phyloP scores from a whole-genome alignment of 495 filamentous ascomycete genomes.

The Durotheca rogersii region DNA sequence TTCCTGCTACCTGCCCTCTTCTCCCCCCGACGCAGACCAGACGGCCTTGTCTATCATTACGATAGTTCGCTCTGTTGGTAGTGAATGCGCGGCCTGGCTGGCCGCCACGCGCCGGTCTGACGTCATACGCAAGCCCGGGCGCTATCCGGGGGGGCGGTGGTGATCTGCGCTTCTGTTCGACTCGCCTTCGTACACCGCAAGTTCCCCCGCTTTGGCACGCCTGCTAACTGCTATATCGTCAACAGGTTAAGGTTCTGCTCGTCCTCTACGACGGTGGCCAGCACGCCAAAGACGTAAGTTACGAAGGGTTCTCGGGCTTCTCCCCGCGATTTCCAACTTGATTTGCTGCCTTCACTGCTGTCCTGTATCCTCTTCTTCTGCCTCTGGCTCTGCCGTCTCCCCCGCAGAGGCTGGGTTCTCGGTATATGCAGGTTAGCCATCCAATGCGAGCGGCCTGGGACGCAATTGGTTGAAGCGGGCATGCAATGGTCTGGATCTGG shows the following conservation, averaged over 20 bases:
- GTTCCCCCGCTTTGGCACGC: slow-evolving; percentile 33
- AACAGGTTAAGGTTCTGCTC: slow-evolving; percentile 59
- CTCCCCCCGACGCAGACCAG: slow-evolving; percentile 27
- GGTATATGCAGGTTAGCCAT: slow-evolving; percentile 18
- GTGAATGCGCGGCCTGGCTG: slow-evolving; percentile 31
- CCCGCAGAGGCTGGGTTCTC: slow-evolving; percentile 14
- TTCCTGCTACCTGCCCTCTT: slow-evolving; percentile 34
- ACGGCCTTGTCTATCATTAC: slow-evolving; percentile 26
- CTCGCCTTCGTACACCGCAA: slow-evolving; percentile 7
- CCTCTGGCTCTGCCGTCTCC: slow-evolving; percentile 28
- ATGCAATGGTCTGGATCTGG: slow-evolving; percentile 29
- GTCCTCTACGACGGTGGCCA: slow-evolving; percentile 58
- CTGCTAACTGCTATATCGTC: slow-evolving; percentile 49
- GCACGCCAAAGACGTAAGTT: slow-evolving; percentile 52
- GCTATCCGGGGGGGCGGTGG: slow-evolving; percentile 34
- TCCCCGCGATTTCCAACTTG: slow-evolving; percentile 2
- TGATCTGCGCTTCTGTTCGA: slow-evolving; percentile 11
- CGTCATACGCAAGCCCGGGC: slow-evolving; percentile 29
- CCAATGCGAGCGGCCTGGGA: slow-evolving; percentile 7
- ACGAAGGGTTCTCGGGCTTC: not conserved
- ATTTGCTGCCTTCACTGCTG: slow-evolving; percentile 7
- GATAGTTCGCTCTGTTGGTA: slow-evolving; percentile 35
- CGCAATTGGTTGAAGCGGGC: slow-evolving; percentile 29
- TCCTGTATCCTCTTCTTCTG: slow-evolving; percentile 3
- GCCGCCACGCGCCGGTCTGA: slow-evolving; percentile 30